Percentiles rank a stretch among this genome's conserved stretches.
Evolutionary conservation across 345 rosid genomes (phyloP).

Genomic region (Abelmoschus esculentus): DNA sequence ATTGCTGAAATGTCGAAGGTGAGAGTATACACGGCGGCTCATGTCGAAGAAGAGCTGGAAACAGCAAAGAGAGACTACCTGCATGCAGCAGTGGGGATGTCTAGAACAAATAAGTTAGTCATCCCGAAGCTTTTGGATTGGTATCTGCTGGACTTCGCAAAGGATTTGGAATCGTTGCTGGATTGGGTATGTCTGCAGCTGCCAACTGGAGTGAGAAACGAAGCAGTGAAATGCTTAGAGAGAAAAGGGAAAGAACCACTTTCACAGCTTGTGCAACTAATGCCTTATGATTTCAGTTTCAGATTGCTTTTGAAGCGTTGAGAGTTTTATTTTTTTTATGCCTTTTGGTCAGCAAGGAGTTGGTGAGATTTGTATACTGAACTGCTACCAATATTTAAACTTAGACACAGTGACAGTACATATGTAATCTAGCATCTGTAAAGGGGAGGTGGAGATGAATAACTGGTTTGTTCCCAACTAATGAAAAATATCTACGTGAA

Average conservation of each 20-base stretch:
- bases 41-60: slow-evolving; percentile 73
- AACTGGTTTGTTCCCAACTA: background rate
- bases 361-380: background rate
- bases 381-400: background rate
- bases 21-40: slow-evolving; percentile 60
- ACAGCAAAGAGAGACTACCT: slow-evolving; percentile 73
- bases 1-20: slow-evolving; percentile 32
- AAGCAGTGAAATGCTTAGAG: slow-evolving; percentile 49
- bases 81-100: slow-evolving; percentile 72
- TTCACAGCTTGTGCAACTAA: slow-evolving; percentile 51
- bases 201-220: slow-evolving; percentile 51
- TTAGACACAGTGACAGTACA: slow-evolving; percentile 5
- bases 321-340: slow-evolving; percentile 9
- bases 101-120: slow-evolving; percentile 55
- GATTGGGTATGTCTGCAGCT: slow-evolving; percentile 85
- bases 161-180: slow-evolving; percentile 73
- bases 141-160: slow-evolving; percentile 77
- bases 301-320: slow-evolving; percentile 49
- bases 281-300: slow-evolving; percentile 85
- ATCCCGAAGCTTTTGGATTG: slow-evolving; percentile 84
- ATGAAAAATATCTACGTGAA: background rate
- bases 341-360: background rate
- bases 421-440: slow-evolving; percentile 1
- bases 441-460: background rate
- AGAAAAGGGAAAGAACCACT: slow-evolving; percentile 39